Evolutionary conservation across 2,329 filamentous ascomycete genomes (phyloP).

Genomic region (Microsporum canis): DNA sequence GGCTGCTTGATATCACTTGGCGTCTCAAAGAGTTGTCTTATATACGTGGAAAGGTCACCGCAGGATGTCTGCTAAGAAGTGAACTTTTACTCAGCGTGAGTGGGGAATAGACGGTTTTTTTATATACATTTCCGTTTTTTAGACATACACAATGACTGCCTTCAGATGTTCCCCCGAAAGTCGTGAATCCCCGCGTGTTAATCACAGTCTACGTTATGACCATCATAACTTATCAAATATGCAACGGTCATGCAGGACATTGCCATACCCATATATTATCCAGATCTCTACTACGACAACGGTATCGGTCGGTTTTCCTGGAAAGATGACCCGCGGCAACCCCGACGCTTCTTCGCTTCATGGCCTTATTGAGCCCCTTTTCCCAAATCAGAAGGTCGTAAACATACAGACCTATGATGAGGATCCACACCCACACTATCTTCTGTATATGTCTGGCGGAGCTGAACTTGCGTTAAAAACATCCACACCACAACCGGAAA

Average conservation of each 20-base stretch:
- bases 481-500: constrained; percentile 24
- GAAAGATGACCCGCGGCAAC: constrained; percentile 2
- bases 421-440: constrained; percentile 27
- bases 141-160: neutral
- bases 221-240: constrained; percentile 10
- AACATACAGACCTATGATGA: constrained; percentile 7
- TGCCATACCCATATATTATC: constrained; percentile 7
- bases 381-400: constrained; percentile 6
- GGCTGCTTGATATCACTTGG: neutral
- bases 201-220: neutral
- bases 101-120: neutral
- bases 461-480: constrained; percentile 29
- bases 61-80: neutral
- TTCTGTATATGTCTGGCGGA: constrained; percentile 30
- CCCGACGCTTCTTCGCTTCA: constrained; percentile 8
- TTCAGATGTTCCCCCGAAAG: neutral
- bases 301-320: constrained; percentile 5
- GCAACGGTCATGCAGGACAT: constrained; percentile 7
- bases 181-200: neutral
- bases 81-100: neutral
- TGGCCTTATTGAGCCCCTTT: constrained; percentile 9
- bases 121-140: neutral
- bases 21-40: neutral
- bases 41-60: neutral
- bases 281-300: constrained; percentile 8